These are phyloP conservation scores for Metschnikowia proteae DNA, from an alignment of 805 yeast genomes.

Conservation along the genomic window DNA sequence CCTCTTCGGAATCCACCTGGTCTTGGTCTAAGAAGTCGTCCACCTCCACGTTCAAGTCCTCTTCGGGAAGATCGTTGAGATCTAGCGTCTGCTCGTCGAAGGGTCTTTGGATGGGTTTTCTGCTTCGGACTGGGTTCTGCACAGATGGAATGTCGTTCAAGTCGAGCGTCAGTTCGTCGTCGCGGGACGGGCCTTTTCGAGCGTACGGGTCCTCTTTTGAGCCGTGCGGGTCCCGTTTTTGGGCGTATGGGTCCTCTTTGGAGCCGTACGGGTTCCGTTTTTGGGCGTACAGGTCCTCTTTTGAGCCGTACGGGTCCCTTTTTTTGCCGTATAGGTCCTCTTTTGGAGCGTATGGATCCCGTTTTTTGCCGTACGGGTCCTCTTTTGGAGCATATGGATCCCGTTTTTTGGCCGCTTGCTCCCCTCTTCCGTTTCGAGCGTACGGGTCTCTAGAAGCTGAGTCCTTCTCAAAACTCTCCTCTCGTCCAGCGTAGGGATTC, in stretches of 20 bases:
- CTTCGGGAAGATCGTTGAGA: constrained; percentile 28
- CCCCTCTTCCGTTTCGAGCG: too few species aligned
- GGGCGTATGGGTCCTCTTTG: background rate
- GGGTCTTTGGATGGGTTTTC: constrained; percentile 22
- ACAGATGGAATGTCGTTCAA: constrained; percentile 37
- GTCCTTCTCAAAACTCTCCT: too few species aligned
- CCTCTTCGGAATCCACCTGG: constrained; percentile 61
- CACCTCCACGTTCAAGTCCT: constrained; percentile 36
- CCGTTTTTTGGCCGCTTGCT: too few species aligned
- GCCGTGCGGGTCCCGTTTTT: background rate
- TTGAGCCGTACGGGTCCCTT: background rate
- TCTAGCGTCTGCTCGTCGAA: constrained; percentile 27
- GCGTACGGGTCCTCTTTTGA: background rate
- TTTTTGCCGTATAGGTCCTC: background rate
- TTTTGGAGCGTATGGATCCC: background rate
- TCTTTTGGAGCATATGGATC: background rate
- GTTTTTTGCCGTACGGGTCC: background rate
- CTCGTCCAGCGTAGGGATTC: background rate
- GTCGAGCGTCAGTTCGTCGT: constrained; percentile 35
- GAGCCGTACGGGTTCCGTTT: background rate
- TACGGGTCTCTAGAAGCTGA: too few species aligned
- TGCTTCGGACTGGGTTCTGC: constrained; percentile 21
- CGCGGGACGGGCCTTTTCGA: background rate
- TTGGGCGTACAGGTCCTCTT: background rate
- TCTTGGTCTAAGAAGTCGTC: constrained; percentile 36